A percentile compares a stretch with the other conserved stretches of the same genome.
phyloP scores from a whole-genome alignment of 306 rosid genomes.

The Carpinus viminea region DNA sequence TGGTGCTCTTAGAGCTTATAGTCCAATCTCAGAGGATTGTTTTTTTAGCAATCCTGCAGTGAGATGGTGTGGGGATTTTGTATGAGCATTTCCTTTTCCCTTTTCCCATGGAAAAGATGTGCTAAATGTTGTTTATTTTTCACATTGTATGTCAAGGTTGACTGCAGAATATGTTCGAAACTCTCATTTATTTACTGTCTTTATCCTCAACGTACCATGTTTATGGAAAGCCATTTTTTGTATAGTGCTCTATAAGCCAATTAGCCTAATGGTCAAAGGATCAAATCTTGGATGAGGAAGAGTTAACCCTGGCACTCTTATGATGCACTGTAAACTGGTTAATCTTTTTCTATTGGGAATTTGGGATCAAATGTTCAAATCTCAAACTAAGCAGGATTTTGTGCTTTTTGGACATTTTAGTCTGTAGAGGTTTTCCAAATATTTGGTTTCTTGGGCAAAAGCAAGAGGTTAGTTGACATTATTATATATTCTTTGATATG shows the following conservation, averaged over 20 bases:
- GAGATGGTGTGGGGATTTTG: neutral
- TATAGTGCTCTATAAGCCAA: neutral
- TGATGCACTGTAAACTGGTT: neutral
- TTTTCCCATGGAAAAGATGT: neutral
- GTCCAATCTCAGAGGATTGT: neutral
- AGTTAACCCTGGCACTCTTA: neutral
- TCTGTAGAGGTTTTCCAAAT: conserved; percentile 1
- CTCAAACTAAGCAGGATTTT: neutral
- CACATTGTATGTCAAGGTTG: neutral
- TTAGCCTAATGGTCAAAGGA: too few relatives aligned
- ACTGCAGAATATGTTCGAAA: neutral
- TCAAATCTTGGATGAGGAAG: neutral
- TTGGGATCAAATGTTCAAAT: neutral
- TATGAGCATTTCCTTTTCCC: neutral
- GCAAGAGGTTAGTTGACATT: neutral
- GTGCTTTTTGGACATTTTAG: neutral
- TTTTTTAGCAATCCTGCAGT: neutral
- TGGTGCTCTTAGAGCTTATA: neutral
- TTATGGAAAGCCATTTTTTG: neutral
- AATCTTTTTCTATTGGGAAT: neutral
- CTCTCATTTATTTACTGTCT: neutral
- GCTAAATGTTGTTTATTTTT: neutral
- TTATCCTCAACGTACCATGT: neutral
- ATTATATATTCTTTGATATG: neutral
- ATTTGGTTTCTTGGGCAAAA: neutral